phyloP scores from a whole-genome alignment of 768 basidiomycete species.

The Trametes maxima region DNA sequence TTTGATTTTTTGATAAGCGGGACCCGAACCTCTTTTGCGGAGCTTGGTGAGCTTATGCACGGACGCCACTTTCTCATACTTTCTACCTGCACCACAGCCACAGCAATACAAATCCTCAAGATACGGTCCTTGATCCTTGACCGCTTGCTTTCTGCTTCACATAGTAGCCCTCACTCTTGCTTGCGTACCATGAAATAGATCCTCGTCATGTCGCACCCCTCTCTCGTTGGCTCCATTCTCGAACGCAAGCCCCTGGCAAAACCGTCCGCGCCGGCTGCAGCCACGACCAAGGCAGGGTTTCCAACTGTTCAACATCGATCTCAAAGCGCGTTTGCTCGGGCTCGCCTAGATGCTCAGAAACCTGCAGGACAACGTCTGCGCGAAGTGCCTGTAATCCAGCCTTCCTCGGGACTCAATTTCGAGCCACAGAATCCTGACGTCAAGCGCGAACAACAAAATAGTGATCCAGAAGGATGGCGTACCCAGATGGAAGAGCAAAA shows the following conservation, averaged over 20 bases:
- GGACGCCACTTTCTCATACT: too few species aligned
- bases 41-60: too few species aligned
- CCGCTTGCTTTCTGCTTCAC: neutral
- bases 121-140: neutral
- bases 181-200: constrained; percentile 1
- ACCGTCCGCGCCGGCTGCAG: constrained; percentile 27
- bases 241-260: constrained; percentile 41
- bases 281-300: constrained; percentile 38
- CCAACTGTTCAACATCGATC: constrained; percentile 45
- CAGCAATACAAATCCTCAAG: too few species aligned
- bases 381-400: constrained; percentile 27
- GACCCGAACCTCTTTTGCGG: neutral
- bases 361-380: constrained; percentile 10
- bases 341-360: constrained; percentile 30
- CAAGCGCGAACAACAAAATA: neutral
- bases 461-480: constrained; percentile 44
- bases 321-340: constrained; percentile 41
- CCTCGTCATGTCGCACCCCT: constrained; percentile 7
- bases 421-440: neutral
- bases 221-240: constrained; percentile 48
- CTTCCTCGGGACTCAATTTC: constrained; percentile 17
- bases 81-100: too few species aligned
- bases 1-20: neutral
- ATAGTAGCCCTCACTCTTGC: neutral
- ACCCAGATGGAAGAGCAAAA: constrained; percentile 70